Base-by-base conservation (phyloP, 83 land plant species). In the Diphasiastrum complanatum region DNA sequence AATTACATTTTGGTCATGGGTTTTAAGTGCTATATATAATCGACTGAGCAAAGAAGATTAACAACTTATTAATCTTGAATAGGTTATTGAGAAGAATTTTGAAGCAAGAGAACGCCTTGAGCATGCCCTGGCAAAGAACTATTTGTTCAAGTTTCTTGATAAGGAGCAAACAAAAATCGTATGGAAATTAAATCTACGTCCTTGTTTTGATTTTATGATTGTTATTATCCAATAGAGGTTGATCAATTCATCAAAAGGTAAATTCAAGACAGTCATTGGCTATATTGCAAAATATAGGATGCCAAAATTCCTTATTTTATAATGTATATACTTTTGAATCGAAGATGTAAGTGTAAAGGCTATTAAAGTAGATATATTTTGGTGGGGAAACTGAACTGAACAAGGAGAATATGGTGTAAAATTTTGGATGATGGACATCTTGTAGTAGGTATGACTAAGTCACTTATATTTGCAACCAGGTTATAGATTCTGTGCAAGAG, bases 401-500 rank as follows among this genome's bases (percentile, higher is more conserved):
- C 8, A 6, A 10, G 11, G 5, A 5, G 18, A 10, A n/a, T 65
- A 14, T 53, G 33, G 22, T 54, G 34, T 37, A 37, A 32, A 8
- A 8, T 38, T 38, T 14, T 38, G 8, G 14, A 38, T 8, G n/a
- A n/a, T n/a, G n/a, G n/a, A n/a, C n/a, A n/a, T n/a, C n/a, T n/a
- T n/a, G n/a, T n/a, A n/a, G n/a, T n/a, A n/a, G n/a, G n/a, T n/a
- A n/a, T n/a, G n/a, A n/a, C n/a, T n/a, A n/a, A n/a, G n/a, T n/a
- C 52, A 47, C 34, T 48, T 25, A 47, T 3, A 18, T 28, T 29
- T 10, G 1, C 19, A 26, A 5, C 24, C 52, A 77, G 79, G 79
- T 77, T n/a, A 62, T 66, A 63, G 63, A 72, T 67, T 69, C 72
- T 10, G 76, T 73, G 12, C 67, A 77, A 34, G 79, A 77, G 63